These are phyloP conservation scores for Albophoma yamanashiensis DNA, from an alignment of 2,329 filamentous ascomycete genomes.

Conservation along the genomic window DNA sequence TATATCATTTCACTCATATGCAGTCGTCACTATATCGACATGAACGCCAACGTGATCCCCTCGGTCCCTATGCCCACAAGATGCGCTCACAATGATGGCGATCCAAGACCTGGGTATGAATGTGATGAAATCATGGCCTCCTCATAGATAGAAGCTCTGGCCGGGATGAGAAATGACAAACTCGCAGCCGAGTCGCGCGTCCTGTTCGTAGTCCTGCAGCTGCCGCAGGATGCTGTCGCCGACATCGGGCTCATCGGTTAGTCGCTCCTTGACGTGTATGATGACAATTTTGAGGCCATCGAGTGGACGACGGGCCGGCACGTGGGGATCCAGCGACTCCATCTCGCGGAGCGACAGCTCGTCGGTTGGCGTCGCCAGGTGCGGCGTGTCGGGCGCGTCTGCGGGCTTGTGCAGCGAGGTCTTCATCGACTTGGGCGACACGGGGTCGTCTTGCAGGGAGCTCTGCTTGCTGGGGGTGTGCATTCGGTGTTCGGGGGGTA, in stretches of 20 bases:
- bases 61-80: background rate
- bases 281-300: conserved; percentile 70
- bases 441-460: conserved; percentile 28
- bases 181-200: conserved; percentile 61
- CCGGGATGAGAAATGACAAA: conserved; percentile 64
- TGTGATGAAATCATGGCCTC: conserved; percentile 4
- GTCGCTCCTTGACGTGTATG: conserved; percentile 86
- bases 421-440: conserved; percentile 40
- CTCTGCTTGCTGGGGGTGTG: conserved; percentile 9
- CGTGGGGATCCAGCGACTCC: conserved; percentile 15
- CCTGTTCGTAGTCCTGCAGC: conserved; percentile 54
- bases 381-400: conserved; percentile 25
- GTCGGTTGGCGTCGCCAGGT: conserved; percentile 35
- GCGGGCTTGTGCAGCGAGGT: conserved; percentile 10
- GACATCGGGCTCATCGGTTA: conserved; percentile 60
- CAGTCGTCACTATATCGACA: background rate
- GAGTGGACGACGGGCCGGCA: conserved; percentile 37
- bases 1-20: conserved; percentile 1
- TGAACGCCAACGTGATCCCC: background rate
- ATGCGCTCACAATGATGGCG: background rate
- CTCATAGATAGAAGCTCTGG: conserved; percentile 43
- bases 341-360: conserved; percentile 31
- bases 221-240: conserved; percentile 58
- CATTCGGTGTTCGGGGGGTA: conserved; percentile 6
- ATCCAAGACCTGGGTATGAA: background rate